Percentiles rank a stretch among this genome's conserved stretches.
phyloP scores from a whole-genome alignment of 805 yeast genomes.

The Candida xyloterini region DNA sequence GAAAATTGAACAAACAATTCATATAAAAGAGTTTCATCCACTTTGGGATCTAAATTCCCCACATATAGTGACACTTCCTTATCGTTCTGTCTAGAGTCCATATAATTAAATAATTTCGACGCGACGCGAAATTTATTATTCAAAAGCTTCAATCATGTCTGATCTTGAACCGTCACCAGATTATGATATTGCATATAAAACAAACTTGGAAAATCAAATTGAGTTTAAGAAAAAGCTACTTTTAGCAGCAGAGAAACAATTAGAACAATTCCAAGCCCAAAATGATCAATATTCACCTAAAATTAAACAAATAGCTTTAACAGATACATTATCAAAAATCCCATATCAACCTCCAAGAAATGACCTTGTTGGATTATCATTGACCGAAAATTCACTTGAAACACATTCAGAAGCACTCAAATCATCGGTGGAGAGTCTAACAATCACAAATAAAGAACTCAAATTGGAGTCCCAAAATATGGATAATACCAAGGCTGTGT shows the following conservation, averaged over 20 bases:
- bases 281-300: slow-evolving; percentile 1
- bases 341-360: slow-evolving; percentile 31
- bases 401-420: slow-evolving; percentile 15
- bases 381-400: slow-evolving; percentile 20
- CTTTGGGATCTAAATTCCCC: slow-evolving; percentile 79
- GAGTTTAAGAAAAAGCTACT: slow-evolving; percentile 21
- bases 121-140: slow-evolving; percentile 11
- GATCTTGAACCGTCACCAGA: slow-evolving; percentile 6
- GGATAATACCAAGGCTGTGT: slow-evolving; percentile 5
- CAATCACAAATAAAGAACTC: slow-evolving; percentile 1
- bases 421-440: slow-evolving; percentile 1
- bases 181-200: slow-evolving; percentile 15
- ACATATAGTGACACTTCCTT: slow-evolving; percentile 67
- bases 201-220: slow-evolving; percentile 23
- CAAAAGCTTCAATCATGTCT: slow-evolving; percentile 1
- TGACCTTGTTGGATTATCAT: slow-evolving; percentile 27
- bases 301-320: slow-evolving; percentile 19
- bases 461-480: slow-evolving; percentile 4
- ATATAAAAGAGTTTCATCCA: slow-evolving; percentile 65
- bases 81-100: slow-evolving; percentile 31
- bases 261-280: slow-evolving; percentile 10
- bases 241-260: slow-evolving; percentile 19
- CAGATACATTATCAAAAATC: slow-evolving; percentile 23
- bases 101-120: slow-evolving; percentile 5
- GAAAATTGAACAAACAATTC: slow-evolving; percentile 86